Percentiles rank a stretch among this genome's conserved stretches.
These are phyloP conservation scores for Penstemon davidsonii DNA, from an alignment of 257 asterid species.

Conservation along the genomic window DNA sequence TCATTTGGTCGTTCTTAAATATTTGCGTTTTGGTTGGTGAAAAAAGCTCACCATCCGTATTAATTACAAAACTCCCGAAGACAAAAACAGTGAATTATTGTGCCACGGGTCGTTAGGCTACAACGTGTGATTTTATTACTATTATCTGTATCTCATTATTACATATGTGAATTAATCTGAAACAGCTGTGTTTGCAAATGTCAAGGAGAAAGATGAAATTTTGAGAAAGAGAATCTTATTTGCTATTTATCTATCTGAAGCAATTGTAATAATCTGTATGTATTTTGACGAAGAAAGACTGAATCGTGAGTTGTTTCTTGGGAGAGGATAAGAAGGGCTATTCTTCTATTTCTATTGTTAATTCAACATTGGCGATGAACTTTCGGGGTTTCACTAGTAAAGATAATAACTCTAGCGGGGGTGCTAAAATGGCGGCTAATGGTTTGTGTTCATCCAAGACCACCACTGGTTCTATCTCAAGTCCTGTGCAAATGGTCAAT, in stretches of 20 bases:
- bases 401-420: constrained; percentile 34
- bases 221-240: constrained; percentile 31
- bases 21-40: constrained; percentile 56
- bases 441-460: constrained; percentile 38
- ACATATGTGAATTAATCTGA: constrained; percentile 23
- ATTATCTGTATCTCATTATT: constrained; percentile 13
- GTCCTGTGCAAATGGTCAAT: constrained; percentile 40
- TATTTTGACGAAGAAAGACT: background rate
- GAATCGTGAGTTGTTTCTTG: constrained; percentile 16
- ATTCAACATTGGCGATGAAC: constrained; percentile 42
- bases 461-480: constrained; percentile 44
- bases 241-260: constrained; percentile 8
- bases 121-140: constrained; percentile 39
- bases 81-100: constrained; percentile 32
- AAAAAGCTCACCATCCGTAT: constrained; percentile 32
- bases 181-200: background rate
- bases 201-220: constrained; percentile 31
- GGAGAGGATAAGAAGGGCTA: constrained; percentile 13
- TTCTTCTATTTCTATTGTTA: constrained; percentile 2
- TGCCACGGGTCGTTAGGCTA: constrained; percentile 39
- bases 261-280: background rate
- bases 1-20: constrained; percentile 51
- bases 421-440: constrained; percentile 51
- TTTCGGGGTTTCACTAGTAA: constrained; percentile 48
- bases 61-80: background rate